Evolutionary conservation across 2,329 filamentous ascomycete genomes (phyloP).

Genomic region (Pseudopyricularia cyperi): DNA sequence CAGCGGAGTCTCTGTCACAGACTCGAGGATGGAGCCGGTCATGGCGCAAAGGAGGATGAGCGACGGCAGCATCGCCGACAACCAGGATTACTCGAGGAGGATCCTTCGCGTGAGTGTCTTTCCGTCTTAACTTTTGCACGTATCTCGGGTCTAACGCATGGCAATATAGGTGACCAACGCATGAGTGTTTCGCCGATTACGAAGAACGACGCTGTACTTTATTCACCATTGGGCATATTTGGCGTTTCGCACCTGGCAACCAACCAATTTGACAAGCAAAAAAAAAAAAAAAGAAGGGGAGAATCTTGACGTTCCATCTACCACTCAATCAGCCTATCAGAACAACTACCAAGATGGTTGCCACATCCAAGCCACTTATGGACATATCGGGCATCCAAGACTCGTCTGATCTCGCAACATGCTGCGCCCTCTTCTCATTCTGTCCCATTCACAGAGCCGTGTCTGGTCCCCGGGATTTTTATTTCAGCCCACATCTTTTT

Average conservation of each 20-base stretch:
- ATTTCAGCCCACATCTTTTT: not conserved
- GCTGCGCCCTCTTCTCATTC: not conserved
- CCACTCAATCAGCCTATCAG: not conserved
- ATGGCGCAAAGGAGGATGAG: slow-evolving; percentile 77
- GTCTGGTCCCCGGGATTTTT: not conserved
- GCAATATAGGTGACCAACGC: slow-evolving; percentile 39
- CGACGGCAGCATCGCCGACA: slow-evolving; percentile 92
- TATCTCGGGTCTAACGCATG: not conserved
- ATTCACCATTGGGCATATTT: slow-evolving; percentile 21
- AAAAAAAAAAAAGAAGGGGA: slow-evolving; percentile 10
- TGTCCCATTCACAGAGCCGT: not conserved
- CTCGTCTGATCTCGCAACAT: not conserved
- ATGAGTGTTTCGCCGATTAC: slow-evolving; percentile 25
- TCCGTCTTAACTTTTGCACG: not conserved
- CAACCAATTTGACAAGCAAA: slow-evolving; percentile 11
- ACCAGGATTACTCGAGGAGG: slow-evolving; percentile 90
- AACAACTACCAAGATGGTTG: not conserved
- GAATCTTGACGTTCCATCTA: slow-evolving; percentile 6
- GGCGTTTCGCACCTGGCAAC: slow-evolving; percentile 20
- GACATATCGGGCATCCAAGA: not conserved
- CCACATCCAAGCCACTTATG: not conserved
- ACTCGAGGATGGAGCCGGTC: slow-evolving; percentile 76
- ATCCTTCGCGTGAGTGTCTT: slow-evolving; percentile 65
- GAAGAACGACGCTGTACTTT: slow-evolving; percentile 27
- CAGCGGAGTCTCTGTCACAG: slow-evolving; percentile 59